Percentiles rank a stretch among this genome's conserved stretches.
Conservation (phyloP, 169 alveolate species). For the Eimeria falciformis region DNA sequence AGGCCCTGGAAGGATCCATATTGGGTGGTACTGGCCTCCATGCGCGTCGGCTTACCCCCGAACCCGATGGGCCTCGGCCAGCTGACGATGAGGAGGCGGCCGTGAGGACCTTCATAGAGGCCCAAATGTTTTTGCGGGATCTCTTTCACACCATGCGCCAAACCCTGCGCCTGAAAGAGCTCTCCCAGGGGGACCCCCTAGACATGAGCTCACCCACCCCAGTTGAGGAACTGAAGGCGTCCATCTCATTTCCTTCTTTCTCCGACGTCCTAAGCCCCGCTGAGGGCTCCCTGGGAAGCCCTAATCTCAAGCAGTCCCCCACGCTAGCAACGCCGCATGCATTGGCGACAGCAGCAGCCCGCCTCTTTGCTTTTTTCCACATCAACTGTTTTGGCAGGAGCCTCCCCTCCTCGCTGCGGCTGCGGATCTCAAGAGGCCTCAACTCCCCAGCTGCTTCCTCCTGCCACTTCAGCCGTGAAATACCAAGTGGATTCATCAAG, state of each 20-base stretch:
- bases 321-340: neutral
- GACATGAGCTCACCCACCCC: neutral
- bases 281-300: conserved; percentile 22
- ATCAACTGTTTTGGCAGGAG: conserved; percentile 24
- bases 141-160: conserved; percentile 26
- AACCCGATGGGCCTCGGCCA: conserved; percentile 33
- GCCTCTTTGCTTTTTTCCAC: conserved; percentile 13
- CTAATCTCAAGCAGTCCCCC: neutral
- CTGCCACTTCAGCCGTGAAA: neutral
- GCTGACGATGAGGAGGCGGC: conserved; percentile 46
- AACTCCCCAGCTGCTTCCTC: conserved; percentile 16
- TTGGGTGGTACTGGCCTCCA: conserved; percentile 55
- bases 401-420: neutral
- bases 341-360: conserved; percentile 37
- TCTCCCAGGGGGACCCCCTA: conserved; percentile 17
- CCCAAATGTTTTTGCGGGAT: conserved; percentile 16
- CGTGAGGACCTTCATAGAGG: conserved; percentile 33
- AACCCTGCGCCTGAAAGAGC: neutral
- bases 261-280: neutral
- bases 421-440: conserved; percentile 45
- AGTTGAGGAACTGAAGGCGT: neutral
- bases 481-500: neutral
- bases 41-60: neutral
- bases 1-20: conserved; percentile 43
- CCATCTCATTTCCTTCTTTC: conserved; percentile 22